Percentiles rank a stretch among this genome's conserved stretches.
Conservation (phyloP, 73 alveolate genomes). For the Uronychia binucleata region DNA sequence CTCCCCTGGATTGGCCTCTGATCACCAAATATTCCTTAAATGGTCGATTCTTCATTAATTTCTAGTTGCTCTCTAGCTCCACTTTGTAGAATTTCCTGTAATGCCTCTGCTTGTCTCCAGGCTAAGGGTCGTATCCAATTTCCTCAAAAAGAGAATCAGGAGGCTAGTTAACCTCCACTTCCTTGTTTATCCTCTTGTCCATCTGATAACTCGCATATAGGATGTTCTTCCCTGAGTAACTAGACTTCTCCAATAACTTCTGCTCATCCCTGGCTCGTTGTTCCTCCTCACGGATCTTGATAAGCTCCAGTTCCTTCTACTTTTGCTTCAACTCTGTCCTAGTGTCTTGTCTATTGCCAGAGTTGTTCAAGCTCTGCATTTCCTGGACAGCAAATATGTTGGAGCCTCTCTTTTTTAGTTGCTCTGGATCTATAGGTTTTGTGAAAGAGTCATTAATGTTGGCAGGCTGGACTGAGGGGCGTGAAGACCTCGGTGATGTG, state of each 20-base stretch:
- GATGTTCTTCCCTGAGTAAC: slow-evolving; percentile 6
- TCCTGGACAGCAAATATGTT: too few species aligned
- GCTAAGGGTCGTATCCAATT: slow-evolving; percentile 20
- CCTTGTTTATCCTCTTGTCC: slow-evolving; percentile 7
- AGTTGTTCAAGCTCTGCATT: too few species aligned
- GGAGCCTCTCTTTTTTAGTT: too few species aligned
- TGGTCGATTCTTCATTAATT: slow-evolving; percentile 50
- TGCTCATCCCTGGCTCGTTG: not conserved
- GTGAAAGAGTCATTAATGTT: too few species aligned
- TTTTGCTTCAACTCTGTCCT: not conserved
- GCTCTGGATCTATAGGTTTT: too few species aligned
- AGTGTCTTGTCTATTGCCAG: not conserved
- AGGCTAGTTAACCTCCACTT: slow-evolving; percentile 25
- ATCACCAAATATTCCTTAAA: slow-evolving; percentile 27
- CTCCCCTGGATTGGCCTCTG: slow-evolving; percentile 65
- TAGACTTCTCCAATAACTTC: slow-evolving; percentile 11
- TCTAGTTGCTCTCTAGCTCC: slow-evolving; percentile 70
- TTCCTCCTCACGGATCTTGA: slow-evolving; percentile 4
- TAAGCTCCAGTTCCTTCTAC: not conserved
- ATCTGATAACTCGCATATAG: slow-evolving; percentile 37
- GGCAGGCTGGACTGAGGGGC: too few species aligned
- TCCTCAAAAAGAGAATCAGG: not conserved
- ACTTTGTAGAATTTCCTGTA: slow-evolving; percentile 76
- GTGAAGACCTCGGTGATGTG: too few species aligned
- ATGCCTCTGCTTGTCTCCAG: slow-evolving; percentile 57